Evolutionary conservation across 371 early-diverging fungal species (phyloP), one percentile per base, ranked within the genome.

Genomic region (Mortierella sp.): DNA sequence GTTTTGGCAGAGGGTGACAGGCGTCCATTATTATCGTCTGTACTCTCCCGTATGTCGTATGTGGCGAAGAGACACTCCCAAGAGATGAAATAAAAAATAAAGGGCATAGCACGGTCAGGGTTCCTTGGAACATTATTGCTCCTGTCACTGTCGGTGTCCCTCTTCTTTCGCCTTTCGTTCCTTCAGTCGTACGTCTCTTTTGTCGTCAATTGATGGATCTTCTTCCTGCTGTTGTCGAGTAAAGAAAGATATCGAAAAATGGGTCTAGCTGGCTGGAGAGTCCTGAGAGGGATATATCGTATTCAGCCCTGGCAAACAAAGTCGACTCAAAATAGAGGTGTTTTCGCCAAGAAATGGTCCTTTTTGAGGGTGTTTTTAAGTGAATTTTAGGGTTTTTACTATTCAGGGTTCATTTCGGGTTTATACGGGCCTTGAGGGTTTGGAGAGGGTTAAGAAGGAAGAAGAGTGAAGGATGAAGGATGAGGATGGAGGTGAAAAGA

Each of bases 371-470:
- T n/a, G n/a, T n/a, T n/a, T n/a, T n/a, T n/a, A n/a, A n/a, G n/a
- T n/a, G n/a, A n/a, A n/a, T n/a, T n/a, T n/a, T n/a, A n/a, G 48
- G 1, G 43, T 39, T 43, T 67, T 73, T 73, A 73, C 73, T 73
- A 73, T 73, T 73, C 73, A 29, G 73, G 67, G 47, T 73, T 73
- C 73, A 73, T 73, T n/a, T 45, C 67, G 67, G 14, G 45, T 71
- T n/a, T n/a, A n/a, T n/a, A n/a, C n/a, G n/a, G 43, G 48, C 11
- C 11, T 8, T 53, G 29, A 10, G 13, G 29, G 29, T 31, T 7
- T 44, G 58, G 37, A 44, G 47, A 50, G 5, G 29, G 69, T 64
- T 19, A 41, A 29, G 29, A 10, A 16, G 68, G 40, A 26, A 45
- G 55, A 69, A 37, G 63, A 45, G 74, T 39, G 2, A 52, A 65